These are phyloP conservation scores for Parachlorella kessleri DNA, from an alignment of 139 green algal genomes.

Conservation along the genomic window DNA sequence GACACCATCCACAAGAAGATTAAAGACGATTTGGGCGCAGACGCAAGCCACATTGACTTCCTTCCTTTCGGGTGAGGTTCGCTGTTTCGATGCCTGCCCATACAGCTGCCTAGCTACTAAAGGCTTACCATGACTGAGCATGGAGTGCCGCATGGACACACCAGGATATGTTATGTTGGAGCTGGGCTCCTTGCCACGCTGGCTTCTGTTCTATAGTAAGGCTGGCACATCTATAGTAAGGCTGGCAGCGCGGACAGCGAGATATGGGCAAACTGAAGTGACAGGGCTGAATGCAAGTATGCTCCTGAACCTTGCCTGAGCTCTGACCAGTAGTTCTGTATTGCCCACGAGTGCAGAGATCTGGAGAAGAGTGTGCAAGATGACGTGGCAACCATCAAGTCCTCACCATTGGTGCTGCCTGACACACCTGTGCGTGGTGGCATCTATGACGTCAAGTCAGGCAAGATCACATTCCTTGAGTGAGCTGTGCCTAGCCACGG, in stretches of 20 bases:
- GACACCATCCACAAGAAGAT: conserved; percentile 43
- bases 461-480: conserved; percentile 28
- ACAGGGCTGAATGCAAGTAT: no score
- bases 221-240: no score
- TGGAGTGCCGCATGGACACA: no score
- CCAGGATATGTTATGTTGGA: no score
- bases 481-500: background rate
- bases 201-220: background rate
- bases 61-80: conserved; percentile 40
- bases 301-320: no score
- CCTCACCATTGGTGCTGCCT: conserved; percentile 25
- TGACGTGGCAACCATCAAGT: conserved; percentile 44
- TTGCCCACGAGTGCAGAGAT: conserved; percentile 7
- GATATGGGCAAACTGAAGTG: no score
- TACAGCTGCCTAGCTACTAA: no score
- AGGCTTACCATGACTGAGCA: no score
- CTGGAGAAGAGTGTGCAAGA: conserved; percentile 54
- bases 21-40: conserved; percentile 45
- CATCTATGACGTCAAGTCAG: conserved; percentile 61
- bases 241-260: no score
- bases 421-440: conserved; percentile 46
- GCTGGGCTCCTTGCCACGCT: background rate
- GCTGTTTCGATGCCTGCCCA: no score
- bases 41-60: conserved; percentile 44
- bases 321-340: no score